These are phyloP conservation scores for Mucor irregularis DNA, from an alignment of 371 early-diverging fungal species.

Conservation along the genomic window DNA sequence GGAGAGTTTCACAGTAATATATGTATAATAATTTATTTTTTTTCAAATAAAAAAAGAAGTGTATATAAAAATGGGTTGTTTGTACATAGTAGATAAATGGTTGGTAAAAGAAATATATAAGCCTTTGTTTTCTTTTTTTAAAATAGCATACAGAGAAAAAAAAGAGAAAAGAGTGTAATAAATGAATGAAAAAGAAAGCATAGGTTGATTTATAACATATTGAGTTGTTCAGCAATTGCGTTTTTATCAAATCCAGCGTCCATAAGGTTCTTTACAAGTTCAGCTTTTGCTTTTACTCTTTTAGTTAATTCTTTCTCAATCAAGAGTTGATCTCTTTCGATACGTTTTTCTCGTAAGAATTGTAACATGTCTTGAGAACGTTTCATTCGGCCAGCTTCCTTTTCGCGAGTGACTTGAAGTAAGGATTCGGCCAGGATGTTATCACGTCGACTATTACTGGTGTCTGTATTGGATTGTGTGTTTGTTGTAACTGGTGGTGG, in stretches of 20 bases:
- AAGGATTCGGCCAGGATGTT: slow-evolving; percentile 33
- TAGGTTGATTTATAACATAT: slow-evolving; percentile 15
- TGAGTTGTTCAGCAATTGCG: slow-evolving; percentile 46
- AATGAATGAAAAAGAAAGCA: neutral
- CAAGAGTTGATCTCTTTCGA: slow-evolving; percentile 40
- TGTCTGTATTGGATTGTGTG: slow-evolving; percentile 1
- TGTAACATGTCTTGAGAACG: slow-evolving; percentile 46
- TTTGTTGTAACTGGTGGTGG: neutral
- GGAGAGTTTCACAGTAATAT: neutral
- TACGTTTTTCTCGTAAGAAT: slow-evolving; percentile 42
- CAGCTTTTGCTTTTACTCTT: slow-evolving; percentile 46
- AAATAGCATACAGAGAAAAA: neutral
- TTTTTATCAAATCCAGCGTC: slow-evolving; percentile 47
- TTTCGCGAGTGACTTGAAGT: slow-evolving; percentile 42
- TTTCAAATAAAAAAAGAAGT: neutral
- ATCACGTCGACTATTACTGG: slow-evolving; percentile 3
- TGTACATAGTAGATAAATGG: neutral
- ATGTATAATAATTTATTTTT: neutral
- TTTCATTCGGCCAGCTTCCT: slow-evolving; percentile 44
- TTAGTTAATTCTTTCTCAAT: slow-evolving; percentile 47
- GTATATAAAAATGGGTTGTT: neutral
- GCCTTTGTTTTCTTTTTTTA: neutral
- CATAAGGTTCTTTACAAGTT: slow-evolving; percentile 43
- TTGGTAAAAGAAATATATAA: neutral
- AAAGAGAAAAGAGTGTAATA: neutral